Percentiles rank a stretch among this genome's conserved stretches.
Evolutionary conservation across 2,329 filamentous ascomycete genomes (phyloP).

Genomic region (Fusarium circinatum): DNA sequence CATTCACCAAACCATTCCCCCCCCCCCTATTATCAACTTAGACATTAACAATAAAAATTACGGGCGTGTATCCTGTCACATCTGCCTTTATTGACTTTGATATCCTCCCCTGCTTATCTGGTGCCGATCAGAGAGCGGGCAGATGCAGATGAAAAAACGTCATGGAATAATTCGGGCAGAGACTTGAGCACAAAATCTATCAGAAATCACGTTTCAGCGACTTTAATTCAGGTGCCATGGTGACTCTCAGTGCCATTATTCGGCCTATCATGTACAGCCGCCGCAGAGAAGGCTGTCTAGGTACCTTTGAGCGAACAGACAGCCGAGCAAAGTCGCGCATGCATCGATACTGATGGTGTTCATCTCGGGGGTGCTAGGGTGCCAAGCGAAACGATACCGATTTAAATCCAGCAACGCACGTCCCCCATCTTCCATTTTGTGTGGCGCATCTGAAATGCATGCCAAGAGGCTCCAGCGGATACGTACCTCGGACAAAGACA

Average conservation of each 20-base stretch:
- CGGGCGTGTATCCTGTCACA: neutral
- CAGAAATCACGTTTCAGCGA: neutral
- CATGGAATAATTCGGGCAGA: constrained; percentile 2
- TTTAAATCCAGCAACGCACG: constrained; percentile 36
- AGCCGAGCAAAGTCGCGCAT: constrained; percentile 32
- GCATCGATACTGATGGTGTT: constrained; percentile 26
- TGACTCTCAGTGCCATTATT: neutral
- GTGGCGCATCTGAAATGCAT: constrained; percentile 32
- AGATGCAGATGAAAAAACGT: neutral
- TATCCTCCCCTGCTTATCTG: constrained; percentile 1
- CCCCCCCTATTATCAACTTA: neutral
- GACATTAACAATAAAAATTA: neutral
- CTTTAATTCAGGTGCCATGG: neutral
- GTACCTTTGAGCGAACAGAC: neutral
- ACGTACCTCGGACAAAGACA: constrained; percentile 13
- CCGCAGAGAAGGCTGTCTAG: neutral
- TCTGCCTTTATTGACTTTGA: neutral
- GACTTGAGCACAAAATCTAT: neutral
- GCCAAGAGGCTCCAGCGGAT: constrained; percentile 25
- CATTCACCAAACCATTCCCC: neutral
- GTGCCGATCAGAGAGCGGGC: constrained; percentile 8
- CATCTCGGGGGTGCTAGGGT: constrained; percentile 27
- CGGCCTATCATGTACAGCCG: neutral
- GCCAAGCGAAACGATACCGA: constrained; percentile 39
- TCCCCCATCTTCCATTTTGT: constrained; percentile 16